Conservation (phyloP, 192 early-diverging fungal genomes). For the Mortierella alpina region DNA sequence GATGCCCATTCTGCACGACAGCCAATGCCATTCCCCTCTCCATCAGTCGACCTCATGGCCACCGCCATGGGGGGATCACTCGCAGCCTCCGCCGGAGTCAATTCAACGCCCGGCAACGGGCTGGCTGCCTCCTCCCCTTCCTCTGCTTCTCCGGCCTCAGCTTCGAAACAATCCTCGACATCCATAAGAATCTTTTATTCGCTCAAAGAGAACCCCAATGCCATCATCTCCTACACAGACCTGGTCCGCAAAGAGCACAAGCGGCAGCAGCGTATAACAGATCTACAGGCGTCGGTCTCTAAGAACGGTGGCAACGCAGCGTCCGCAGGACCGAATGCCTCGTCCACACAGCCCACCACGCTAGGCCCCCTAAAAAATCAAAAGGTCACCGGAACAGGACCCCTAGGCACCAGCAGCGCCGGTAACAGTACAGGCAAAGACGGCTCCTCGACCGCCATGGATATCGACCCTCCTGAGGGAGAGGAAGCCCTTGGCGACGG, state of each 20-base stretch:
- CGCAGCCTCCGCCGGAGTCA: neutral
- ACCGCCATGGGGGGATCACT: slow-evolving; percentile 33
- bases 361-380: slow-evolving; percentile 25
- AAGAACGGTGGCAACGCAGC: slow-evolving; percentile 15
- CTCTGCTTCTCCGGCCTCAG: neutral
- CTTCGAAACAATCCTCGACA: slow-evolving; percentile 1
- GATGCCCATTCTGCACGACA: slow-evolving; percentile 4
- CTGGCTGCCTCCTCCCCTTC: neutral
- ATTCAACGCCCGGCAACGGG: neutral
- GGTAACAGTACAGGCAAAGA: neutral
- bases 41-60: slow-evolving; percentile 33
- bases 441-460: slow-evolving; percentile 25
- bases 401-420: neutral
- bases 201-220: slow-evolving; percentile 42
- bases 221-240: slow-evolving; percentile 49
- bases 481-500: slow-evolving; percentile 32
- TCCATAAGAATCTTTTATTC: slow-evolving; percentile 39
- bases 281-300: neutral
- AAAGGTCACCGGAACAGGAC: slow-evolving; percentile 19
- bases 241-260: slow-evolving; percentile 40
- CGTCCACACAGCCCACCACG: neutral
- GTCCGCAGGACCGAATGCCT: neutral
- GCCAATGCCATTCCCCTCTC: slow-evolving; percentile 34
- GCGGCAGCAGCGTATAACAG: slow-evolving; percentile 14
- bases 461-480: slow-evolving; percentile 42